Conservation (phyloP, 2,329 filamentous ascomycete species). For the Hortaea werneckii region DNA sequence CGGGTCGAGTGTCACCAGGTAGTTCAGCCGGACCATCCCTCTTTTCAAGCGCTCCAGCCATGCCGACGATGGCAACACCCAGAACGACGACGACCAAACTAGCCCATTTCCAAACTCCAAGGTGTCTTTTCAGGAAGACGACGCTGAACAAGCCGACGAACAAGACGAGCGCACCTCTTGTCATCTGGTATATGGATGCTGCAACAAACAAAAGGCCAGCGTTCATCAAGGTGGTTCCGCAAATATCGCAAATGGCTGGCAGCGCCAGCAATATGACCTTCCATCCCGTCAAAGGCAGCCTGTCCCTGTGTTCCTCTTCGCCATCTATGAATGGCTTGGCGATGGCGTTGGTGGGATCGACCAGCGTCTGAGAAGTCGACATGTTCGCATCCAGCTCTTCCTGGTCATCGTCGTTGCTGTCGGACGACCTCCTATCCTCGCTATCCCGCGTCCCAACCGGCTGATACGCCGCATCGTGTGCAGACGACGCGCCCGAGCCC, state of each 20-base stretch:
- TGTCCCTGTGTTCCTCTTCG: constrained; percentile 37
- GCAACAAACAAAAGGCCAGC: constrained; percentile 87
- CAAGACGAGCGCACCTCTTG: constrained; percentile 80
- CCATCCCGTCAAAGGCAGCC: constrained; percentile 53
- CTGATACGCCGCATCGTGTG: constrained; percentile 17
- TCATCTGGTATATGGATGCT: constrained; percentile 98
- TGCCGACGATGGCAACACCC: constrained; percentile 80
- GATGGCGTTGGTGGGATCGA: constrained; percentile 30
- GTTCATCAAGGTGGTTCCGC: constrained; percentile 95
- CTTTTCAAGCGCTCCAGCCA: constrained; percentile 76
- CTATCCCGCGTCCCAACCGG: constrained; percentile 18
- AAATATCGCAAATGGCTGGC: constrained; percentile 87
- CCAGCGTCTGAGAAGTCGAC: constrained; percentile 23
- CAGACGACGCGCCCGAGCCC: constrained; percentile 9
- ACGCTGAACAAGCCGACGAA: constrained; percentile 96
- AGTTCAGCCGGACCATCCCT: constrained; percentile 37
- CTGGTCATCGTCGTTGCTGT: constrained; percentile 25
- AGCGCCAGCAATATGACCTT: constrained; percentile 67
- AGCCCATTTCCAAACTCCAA: constrained; percentile 86
- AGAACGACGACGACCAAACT: constrained; percentile 76
- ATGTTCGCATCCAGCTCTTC: constrained; percentile 37
- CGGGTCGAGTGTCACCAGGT: constrained; percentile 21
- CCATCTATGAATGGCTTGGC: constrained; percentile 44
- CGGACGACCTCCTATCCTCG: constrained; percentile 27
- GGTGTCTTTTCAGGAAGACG: constrained; percentile 68